Conservation (phyloP, 176 grass and related monocot species). For the Tuctoria greenei region DNA sequence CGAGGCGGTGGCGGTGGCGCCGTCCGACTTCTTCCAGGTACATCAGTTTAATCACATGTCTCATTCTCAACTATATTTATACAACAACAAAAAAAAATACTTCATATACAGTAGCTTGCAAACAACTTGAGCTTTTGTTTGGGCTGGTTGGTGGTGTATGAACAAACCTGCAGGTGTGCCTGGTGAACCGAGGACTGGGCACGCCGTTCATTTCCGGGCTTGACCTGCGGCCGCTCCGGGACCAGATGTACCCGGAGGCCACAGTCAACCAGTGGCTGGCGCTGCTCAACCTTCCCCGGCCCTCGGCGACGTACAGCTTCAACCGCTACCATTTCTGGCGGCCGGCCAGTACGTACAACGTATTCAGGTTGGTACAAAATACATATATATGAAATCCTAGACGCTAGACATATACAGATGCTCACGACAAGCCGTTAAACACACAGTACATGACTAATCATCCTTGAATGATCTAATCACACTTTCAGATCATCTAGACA, state of each 20-base stretch:
- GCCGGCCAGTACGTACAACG: not conserved
- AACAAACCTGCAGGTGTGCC: conserved; percentile 16
- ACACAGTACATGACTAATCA: too few species aligned
- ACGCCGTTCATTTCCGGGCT: conserved; percentile 57
- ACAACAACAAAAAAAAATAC: conserved; percentile 26
- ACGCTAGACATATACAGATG: too few species aligned
- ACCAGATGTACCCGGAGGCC: conserved; percentile 41
- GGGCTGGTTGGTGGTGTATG: not conserved
- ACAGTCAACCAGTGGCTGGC: conserved; percentile 33
- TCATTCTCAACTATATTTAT: conserved; percentile 20
- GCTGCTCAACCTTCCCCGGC: conserved; percentile 19
- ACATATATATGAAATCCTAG: too few species aligned
- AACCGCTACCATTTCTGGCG: conserved; percentile 39
- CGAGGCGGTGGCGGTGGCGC: conserved; percentile 33
- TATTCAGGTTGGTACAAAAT: conserved; percentile 15
- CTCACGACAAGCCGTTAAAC: too few species aligned
- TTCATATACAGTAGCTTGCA: not conserved
- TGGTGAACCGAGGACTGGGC: conserved; percentile 43
- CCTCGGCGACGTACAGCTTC: not conserved
- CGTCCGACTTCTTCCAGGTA: conserved; percentile 38
- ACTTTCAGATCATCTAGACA: too few species aligned
- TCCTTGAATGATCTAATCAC: too few species aligned
- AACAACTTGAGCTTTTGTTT: not conserved
- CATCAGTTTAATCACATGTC: too few species aligned
- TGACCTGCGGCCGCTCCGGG: conserved; percentile 41